phyloP scores from a whole-genome alignment of 495 filamentous ascomycete species.

The Aspergillus affinis region DNA sequence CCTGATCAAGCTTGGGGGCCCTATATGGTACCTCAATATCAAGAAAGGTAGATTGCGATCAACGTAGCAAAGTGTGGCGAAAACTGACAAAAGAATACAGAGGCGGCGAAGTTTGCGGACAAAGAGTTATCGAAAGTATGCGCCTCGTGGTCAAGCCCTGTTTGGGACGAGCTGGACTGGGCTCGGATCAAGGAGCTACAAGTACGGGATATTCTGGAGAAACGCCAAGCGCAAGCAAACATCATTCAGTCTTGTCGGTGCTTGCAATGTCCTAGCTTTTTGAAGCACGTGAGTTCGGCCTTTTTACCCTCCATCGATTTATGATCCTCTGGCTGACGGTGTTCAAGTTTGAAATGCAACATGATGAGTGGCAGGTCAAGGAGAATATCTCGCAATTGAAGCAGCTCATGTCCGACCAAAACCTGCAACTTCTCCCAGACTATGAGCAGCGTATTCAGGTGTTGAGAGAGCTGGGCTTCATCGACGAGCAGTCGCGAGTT shows the following conservation, averaged over 20 bases:
- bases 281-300: constrained; percentile 71
- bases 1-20: constrained; percentile 58
- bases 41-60: constrained; percentile 38
- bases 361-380: constrained; percentile 91
- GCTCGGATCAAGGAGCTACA: constrained; percentile 72
- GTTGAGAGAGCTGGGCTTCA: constrained; percentile 84
- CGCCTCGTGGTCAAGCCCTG: constrained; percentile 64
- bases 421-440: constrained; percentile 93
- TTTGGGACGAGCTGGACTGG: constrained; percentile 89
- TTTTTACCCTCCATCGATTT: not conserved
- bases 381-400: constrained; percentile 85
- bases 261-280: constrained; percentile 68
- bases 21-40: constrained; percentile 45
- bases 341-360: constrained; percentile 77
- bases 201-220: constrained; percentile 69
- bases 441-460: constrained; percentile 95
- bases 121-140: constrained; percentile 63
- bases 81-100: constrained; percentile 24
- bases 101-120: constrained; percentile 48
- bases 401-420: constrained; percentile 90
- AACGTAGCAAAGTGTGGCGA: not conserved
- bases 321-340: not conserved
- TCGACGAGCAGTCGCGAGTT: constrained; percentile 79
- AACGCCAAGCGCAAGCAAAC: constrained; percentile 59
- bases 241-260: constrained; percentile 59